Conservation (phyloP, 306 rosid species). For the Vigna mungo region DNA sequence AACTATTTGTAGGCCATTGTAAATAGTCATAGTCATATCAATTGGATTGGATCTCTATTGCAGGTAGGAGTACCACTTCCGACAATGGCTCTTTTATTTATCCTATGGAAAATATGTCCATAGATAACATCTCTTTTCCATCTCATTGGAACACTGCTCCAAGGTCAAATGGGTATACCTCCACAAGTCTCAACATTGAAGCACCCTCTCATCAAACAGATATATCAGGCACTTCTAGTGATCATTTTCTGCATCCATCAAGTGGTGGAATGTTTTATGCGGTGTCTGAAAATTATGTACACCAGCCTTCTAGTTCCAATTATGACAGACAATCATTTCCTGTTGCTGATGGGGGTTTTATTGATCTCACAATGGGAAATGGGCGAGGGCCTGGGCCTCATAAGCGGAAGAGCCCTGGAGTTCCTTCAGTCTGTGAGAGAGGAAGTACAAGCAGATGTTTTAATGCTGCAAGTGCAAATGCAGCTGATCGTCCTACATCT, state of each 20-base stretch:
- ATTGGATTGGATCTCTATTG: slow-evolving; percentile 33
- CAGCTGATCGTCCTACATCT: slow-evolving; percentile 61
- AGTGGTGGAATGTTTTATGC: slow-evolving; percentile 54
- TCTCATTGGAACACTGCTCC: slow-evolving; percentile 61
- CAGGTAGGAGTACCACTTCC: slow-evolving; percentile 59
- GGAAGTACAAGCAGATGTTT: slow-evolving; percentile 69
- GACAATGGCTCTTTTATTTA: slow-evolving; percentile 59
- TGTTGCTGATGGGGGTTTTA: slow-evolving; percentile 56
- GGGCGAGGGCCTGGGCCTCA: slow-evolving; percentile 73
- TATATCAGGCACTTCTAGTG: slow-evolving; percentile 61
- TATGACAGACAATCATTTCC: slow-evolving; percentile 63
- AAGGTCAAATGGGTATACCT: slow-evolving; percentile 61
- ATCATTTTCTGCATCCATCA: slow-evolving; percentile 57
- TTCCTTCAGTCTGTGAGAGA: slow-evolving; percentile 67
- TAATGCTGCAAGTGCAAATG: slow-evolving; percentile 64
- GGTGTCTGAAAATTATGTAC: slow-evolving; percentile 56
- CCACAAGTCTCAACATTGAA: slow-evolving; percentile 58
- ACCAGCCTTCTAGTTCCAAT: slow-evolving; percentile 61
- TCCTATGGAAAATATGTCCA: slow-evolving; percentile 64
- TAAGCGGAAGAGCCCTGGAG: slow-evolving; percentile 79
- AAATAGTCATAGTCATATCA: neutral
- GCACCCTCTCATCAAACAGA: slow-evolving; percentile 63
- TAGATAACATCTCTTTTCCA: slow-evolving; percentile 57
- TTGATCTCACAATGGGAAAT: slow-evolving; percentile 67
- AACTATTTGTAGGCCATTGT: slow-evolving; percentile 11